These are phyloP conservation scores for Leavenworthia alabamica DNA, from an alignment of 345 rosid genomes.

Conservation along the genomic window DNA sequence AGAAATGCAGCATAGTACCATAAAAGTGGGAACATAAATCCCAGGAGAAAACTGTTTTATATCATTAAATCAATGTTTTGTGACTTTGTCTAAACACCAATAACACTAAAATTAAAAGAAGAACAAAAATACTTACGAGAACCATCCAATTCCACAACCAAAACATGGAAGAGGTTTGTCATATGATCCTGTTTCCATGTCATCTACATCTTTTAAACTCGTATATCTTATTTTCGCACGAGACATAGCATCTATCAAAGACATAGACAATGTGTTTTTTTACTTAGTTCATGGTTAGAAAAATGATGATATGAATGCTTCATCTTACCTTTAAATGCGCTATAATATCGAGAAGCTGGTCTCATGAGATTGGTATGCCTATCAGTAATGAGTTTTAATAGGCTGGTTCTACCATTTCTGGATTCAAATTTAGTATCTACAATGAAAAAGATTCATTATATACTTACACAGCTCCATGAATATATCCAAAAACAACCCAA, in stretches of 20 bases:
- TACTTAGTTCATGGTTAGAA: too few species aligned
- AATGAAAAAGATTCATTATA: too few species aligned
- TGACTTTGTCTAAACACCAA: too few species aligned
- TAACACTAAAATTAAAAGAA: background rate
- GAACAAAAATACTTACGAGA: constrained; percentile 62
- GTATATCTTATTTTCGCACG: constrained; percentile 65
- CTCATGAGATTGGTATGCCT: constrained; percentile 69
- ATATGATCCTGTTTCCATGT: constrained; percentile 52
- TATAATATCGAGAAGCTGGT: constrained; percentile 57
- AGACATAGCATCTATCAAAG: constrained; percentile 39
- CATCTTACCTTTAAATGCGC: constrained; percentile 53
- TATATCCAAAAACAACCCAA: too few species aligned
- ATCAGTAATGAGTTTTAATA: constrained; percentile 45
- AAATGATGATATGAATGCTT: too few species aligned
- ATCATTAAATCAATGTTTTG: too few species aligned
- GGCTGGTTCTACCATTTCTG: too few species aligned
- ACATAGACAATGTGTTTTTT: constrained; percentile 19
- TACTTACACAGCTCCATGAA: too few species aligned
- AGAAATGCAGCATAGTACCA: constrained; percentile 92
- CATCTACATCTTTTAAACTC: constrained; percentile 62
- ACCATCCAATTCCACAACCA: constrained; percentile 97
- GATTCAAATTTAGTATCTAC: too few species aligned
- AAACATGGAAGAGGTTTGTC: constrained; percentile 96
- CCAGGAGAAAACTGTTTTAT: constrained; percentile 89
- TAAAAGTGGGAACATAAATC: constrained; percentile 70